phyloP scores from a whole-genome alignment of 768 basidiomycete species.

The Russula sp. region DNA sequence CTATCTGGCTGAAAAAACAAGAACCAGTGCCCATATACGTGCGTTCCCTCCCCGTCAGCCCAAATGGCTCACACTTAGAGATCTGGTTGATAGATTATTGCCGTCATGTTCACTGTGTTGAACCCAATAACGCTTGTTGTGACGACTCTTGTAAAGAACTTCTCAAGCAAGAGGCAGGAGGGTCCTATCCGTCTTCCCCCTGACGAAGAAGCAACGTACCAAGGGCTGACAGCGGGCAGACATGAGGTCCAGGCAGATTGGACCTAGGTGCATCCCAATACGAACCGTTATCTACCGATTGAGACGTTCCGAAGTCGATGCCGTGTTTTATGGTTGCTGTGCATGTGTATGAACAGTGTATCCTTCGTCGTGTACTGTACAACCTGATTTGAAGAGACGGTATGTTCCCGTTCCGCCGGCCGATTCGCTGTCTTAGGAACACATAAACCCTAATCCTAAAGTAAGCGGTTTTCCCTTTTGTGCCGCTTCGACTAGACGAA shows the following conservation, averaged over 20 bases:
- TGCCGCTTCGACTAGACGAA: neutral
- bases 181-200: conserved; percentile 39
- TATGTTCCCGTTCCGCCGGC: no score
- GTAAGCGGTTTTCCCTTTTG: neutral
- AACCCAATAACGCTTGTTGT: conserved; percentile 55
- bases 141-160: conserved; percentile 34
- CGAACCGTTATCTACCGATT: neutral
- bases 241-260: conserved; percentile 16
- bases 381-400: neutral
- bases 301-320: neutral
- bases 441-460: conserved; percentile 3
- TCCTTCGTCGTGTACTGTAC: neutral
- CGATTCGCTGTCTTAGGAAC: neutral
- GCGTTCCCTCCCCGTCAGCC: conserved; percentile 25
- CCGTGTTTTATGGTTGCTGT: neutral
- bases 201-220: conserved; percentile 28
- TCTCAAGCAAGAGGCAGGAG: conserved; percentile 25
- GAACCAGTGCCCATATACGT: conserved; percentile 64
- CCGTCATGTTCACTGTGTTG: conserved; percentile 54
- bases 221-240: neutral
- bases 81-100: conserved; percentile 40
- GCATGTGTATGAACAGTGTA: neutral
- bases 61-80: neutral
- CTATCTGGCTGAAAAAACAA: conserved; percentile 51
- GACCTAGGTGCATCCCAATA: neutral